Percentiles rank a stretch among this genome's conserved stretches.
Evolutionary conservation across 305 asterid genomes (phyloP).

Genomic region (Solanum hybrid): DNA sequence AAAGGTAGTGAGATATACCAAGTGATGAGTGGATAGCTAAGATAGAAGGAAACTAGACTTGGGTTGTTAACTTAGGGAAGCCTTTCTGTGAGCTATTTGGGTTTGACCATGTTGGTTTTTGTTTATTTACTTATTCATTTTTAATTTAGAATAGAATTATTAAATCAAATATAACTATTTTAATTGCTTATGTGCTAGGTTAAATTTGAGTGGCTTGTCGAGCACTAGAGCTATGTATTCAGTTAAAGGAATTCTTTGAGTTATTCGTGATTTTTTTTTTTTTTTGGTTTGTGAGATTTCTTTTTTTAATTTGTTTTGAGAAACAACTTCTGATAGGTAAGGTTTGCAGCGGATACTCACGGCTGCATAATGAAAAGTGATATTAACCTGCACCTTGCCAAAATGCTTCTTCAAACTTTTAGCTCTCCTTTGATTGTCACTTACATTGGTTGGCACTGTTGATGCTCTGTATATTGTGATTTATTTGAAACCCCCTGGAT

Average conservation of each 20-base stretch:
- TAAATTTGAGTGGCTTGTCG: background rate
- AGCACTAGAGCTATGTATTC: background rate
- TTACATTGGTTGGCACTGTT: background rate
- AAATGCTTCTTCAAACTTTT: background rate
- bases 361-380: background rate
- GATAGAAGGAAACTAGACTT: background rate
- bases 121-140: background rate
- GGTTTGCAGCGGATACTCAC: background rate
- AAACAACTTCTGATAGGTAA: background rate
- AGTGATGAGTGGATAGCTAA: background rate
- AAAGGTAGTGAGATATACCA: background rate
- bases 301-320: background rate
- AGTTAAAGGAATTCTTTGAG: background rate
- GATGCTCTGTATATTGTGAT: background rate
- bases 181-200: background rate
- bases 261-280: background rate
- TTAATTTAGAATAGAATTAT: background rate
- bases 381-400: background rate
- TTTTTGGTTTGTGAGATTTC: background rate
- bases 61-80: background rate
- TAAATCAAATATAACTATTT: background rate
- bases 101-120: background rate
- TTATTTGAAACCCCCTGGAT: background rate
- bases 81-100: background rate
- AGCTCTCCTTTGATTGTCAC: background rate